Conservation (phyloP, 225 moss, liverwort and hornwort species). For the Neckera pumila region DNA sequence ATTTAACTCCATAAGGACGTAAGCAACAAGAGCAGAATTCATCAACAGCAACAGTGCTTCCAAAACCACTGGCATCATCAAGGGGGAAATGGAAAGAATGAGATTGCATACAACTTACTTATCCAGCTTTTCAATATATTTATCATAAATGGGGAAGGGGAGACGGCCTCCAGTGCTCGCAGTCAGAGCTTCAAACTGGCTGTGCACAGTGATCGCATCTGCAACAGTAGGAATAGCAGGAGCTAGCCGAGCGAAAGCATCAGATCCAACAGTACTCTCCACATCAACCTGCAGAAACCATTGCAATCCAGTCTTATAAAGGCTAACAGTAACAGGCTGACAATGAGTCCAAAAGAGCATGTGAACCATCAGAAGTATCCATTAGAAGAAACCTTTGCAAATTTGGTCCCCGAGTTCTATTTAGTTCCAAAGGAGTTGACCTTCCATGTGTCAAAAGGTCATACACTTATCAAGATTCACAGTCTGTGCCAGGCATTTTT, state of each 20-base stretch:
- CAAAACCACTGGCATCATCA: background rate
- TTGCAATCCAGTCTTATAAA: background rate
- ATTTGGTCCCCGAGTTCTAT: background rate
- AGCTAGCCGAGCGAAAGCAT: conserved; percentile 82
- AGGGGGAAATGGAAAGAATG: background rate
- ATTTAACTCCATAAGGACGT: background rate
- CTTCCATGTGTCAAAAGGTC: background rate
- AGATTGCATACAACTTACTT: conserved; percentile 23
- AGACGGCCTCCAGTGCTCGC: conserved; percentile 61
- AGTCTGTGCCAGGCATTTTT: background rate
- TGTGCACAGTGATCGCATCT: conserved; percentile 83
- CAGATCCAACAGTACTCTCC: conserved; percentile 74
- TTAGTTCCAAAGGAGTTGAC: background rate
- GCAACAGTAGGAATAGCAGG: conserved; percentile 86
- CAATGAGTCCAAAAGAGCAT: background rate
- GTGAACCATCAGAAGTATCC: background rate
- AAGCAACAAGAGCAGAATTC: background rate
- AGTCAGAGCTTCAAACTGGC: conserved; percentile 89
- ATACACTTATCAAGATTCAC: background rate
- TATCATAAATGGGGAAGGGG: conserved; percentile 77
- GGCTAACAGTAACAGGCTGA: background rate
- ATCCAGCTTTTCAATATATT: conserved; percentile 77
- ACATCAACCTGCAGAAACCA: conserved; percentile 64
- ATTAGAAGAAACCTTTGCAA: background rate
- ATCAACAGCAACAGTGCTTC: background rate